A percentile compares a stretch with the other conserved stretches of the same genome.
phyloP scores from a whole-genome alignment of 139 green algal genomes.

The Pseudopediastrum boryanum region DNA sequence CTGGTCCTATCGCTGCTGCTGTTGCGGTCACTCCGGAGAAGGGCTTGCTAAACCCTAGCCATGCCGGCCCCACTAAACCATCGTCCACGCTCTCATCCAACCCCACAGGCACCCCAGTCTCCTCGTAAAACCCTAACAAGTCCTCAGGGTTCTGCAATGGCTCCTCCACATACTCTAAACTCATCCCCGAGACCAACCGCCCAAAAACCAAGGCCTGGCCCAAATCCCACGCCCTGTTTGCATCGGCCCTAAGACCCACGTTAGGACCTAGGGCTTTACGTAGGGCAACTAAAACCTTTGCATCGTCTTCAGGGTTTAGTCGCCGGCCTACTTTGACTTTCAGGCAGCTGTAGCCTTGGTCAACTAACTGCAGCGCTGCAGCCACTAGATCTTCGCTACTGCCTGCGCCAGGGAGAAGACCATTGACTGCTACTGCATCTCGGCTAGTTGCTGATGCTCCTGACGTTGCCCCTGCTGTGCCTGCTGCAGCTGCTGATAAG shows the following conservation, averaged over 20 bases:
- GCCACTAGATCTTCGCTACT: slow-evolving; percentile 14
- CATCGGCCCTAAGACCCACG: slow-evolving; percentile 83
- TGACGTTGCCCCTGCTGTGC: slow-evolving; percentile 14
- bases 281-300: slow-evolving; percentile 67
- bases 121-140: slow-evolving; percentile 69
- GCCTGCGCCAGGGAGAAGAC: slow-evolving; percentile 48
- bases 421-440: slow-evolving; percentile 42
- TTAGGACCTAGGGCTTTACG: slow-evolving; percentile 57
- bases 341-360: slow-evolving; percentile 62
- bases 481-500: slow-evolving; percentile 12
- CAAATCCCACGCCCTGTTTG: slow-evolving; percentile 88
- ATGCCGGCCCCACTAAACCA: slow-evolving; percentile 40
- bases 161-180: slow-evolving; percentile 88
- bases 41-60: too few relatives aligned
- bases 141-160: slow-evolving; percentile 64
- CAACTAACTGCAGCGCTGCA: slow-evolving; percentile 34
- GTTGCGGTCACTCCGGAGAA: neutral
- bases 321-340: slow-evolving; percentile 89
- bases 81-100: slow-evolving; percentile 91
- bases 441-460: neutral
- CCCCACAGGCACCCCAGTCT: slow-evolving; percentile 66
- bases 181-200: slow-evolving; percentile 3
- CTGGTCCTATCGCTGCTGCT: neutral
- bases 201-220: slow-evolving; percentile 72
- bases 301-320: slow-evolving; percentile 72